Conservation (phyloP, 1,284 basidiomycete species). For the Puccinia novopanici region DNA sequence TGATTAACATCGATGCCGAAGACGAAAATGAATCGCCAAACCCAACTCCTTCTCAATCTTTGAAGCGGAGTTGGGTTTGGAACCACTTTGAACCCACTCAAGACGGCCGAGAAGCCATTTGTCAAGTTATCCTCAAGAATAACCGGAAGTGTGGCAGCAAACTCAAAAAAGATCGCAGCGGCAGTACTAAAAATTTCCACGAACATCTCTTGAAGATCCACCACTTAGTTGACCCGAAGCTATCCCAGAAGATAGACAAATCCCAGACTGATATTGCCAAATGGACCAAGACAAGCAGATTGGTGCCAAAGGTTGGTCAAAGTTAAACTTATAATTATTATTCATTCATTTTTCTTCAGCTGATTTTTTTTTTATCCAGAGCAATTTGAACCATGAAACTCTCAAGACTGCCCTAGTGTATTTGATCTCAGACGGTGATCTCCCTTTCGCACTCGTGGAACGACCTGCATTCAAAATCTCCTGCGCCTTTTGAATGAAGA, state of each 20-base stretch:
- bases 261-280: neutral
- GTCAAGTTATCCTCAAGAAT: neutral
- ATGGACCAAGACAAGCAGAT: too few species aligned
- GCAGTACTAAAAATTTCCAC: conserved; percentile 9
- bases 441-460: neutral
- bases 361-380: neutral
- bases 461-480: neutral
- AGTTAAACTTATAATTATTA: neutral
- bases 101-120: too few species aligned
- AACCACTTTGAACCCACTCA: neutral
- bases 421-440: neutral
- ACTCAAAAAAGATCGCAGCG: neutral
- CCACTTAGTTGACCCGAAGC: neutral
- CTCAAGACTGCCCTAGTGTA: neutral
- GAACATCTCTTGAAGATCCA: neutral
- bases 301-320: neutral
- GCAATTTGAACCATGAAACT: neutral
- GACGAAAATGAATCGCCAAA: neutral
- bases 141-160: neutral
- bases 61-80: conserved; percentile 8
- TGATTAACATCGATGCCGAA: too few species aligned
- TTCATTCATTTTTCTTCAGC: too few species aligned
- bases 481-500: neutral
- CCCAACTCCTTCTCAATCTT: neutral
- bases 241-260: neutral